Percentiles rank a stretch among this genome's conserved stretches.
phyloP scores from a whole-genome alignment of 768 basidiomycete genomes.

The Dacryopinax primogenitus region DNA sequence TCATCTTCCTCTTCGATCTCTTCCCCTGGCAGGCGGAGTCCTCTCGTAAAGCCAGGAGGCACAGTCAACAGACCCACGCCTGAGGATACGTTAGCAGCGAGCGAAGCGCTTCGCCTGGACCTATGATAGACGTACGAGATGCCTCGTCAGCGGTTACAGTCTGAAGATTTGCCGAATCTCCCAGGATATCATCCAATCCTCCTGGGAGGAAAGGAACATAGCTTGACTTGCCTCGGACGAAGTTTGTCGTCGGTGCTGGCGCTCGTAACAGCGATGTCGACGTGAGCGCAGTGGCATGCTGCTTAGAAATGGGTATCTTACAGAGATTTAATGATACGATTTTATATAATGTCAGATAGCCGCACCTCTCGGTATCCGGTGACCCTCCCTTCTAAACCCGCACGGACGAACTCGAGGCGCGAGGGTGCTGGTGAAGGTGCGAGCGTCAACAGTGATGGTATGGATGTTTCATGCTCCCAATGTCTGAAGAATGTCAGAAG shows the following conservation, averaged over 20 bases:
- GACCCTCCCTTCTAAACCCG: slow-evolving; percentile 67
- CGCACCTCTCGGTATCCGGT: slow-evolving; percentile 70
- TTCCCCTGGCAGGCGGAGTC: slow-evolving; percentile 11
- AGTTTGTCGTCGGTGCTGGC: slow-evolving; percentile 62
- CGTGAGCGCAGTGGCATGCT: slow-evolving; percentile 53
- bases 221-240: slow-evolving; percentile 87
- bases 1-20: slow-evolving; percentile 20
- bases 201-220: slow-evolving; percentile 92
- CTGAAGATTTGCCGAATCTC: slow-evolving; percentile 29
- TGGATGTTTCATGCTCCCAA: slow-evolving; percentile 51
- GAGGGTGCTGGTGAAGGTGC: slow-evolving; percentile 67
- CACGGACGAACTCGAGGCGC: slow-evolving; percentile 53
- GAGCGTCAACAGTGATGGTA: slow-evolving; percentile 50
- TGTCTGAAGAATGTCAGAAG: slow-evolving; percentile 38
- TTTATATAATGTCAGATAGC: background rate
- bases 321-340: slow-evolving; percentile 15
- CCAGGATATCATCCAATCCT: slow-evolving; percentile 57
- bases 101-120: background rate
- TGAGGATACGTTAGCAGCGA: background rate
- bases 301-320: slow-evolving; percentile 43
- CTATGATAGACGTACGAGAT: slow-evolving; percentile 26
- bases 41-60: slow-evolving; percentile 16
- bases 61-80: slow-evolving; percentile 10
- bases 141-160: slow-evolving; percentile 24
- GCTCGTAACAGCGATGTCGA: slow-evolving; percentile 79